Evolutionary conservation across 1,284 basidiomycete genomes (phyloP).

Genomic region (Termitomyces sp.): DNA sequence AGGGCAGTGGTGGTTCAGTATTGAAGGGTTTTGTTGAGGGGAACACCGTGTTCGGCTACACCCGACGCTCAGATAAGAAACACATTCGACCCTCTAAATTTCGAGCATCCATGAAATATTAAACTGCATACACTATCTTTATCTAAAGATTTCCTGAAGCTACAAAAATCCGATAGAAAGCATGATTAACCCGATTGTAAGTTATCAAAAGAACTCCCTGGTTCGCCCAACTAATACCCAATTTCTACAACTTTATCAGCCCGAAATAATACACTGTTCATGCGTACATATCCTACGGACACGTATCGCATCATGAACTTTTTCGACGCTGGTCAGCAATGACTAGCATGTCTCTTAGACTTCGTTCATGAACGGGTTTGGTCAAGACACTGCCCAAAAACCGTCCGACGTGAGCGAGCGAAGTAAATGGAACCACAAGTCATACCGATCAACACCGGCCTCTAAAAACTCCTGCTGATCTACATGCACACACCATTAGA

Average conservation of each 20-base stretch:
- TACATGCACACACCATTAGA: conserved; percentile 22
- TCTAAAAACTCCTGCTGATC: conserved; percentile 65
- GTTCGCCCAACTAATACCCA: not conserved
- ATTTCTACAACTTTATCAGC: not conserved
- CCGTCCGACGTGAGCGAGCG: conserved; percentile 9
- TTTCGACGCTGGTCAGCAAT: conserved; percentile 49
- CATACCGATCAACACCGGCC: conserved; percentile 74
- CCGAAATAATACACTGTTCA: not conserved
- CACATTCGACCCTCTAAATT: not conserved
- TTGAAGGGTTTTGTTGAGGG: conserved; percentile 15
- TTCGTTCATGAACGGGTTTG: conserved; percentile 64
- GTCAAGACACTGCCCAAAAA: conserved; percentile 48
- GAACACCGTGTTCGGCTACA: conserved; percentile 28
- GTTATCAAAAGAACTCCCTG: not conserved
- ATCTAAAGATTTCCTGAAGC: not conserved
- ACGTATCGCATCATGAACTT: conserved; percentile 12
- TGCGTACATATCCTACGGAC: conserved; percentile 7
- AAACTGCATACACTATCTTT: not conserved
- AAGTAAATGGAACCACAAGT: conserved; percentile 11
- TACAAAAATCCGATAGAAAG: not conserved
- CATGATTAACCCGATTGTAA: not conserved
- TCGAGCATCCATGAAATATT: not conserved
- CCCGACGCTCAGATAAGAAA: conserved; percentile 25
- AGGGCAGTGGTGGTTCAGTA: conserved; percentile 9
- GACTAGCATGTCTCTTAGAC: conserved; percentile 46